A percentile compares a stretch with the other conserved stretches of the same genome.
These are phyloP conservation scores for Helicocarpus griseus DNA, from an alignment of 2,329 filamentous ascomycete genomes.

Conservation along the genomic window DNA sequence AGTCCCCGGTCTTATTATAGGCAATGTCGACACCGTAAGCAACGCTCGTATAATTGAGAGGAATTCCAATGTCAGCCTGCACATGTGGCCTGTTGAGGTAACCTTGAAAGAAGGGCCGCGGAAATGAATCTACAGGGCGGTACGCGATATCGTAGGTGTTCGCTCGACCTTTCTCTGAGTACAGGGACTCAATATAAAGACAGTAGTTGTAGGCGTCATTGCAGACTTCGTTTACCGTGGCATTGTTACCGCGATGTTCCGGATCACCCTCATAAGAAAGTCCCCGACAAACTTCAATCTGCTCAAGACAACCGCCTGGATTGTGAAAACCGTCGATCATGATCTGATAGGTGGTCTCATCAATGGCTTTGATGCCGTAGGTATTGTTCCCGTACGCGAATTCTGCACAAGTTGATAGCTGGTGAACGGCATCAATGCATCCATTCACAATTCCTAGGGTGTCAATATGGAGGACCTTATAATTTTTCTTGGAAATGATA, in stretches of 20 bases:
- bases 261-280: slow-evolving; percentile 41
- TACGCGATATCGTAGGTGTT: slow-evolving; percentile 51
- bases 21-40: slow-evolving; percentile 39
- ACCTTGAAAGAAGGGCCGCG: slow-evolving; percentile 41
- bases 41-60: slow-evolving; percentile 46
- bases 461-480: slow-evolving; percentile 24
- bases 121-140: slow-evolving; percentile 40
- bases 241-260: slow-evolving; percentile 35
- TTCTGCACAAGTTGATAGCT: slow-evolving; percentile 35
- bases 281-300: slow-evolving; percentile 42
- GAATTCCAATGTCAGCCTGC: slow-evolving; percentile 52
- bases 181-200: slow-evolving; percentile 33
- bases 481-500: slow-evolving; percentile 26
- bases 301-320: slow-evolving; percentile 44
- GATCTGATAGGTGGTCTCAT: slow-evolving; percentile 5
- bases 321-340: slow-evolving; percentile 27
- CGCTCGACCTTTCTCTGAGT: slow-evolving; percentile 30
- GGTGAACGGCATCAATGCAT: slow-evolving; percentile 55
- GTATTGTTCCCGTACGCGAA: slow-evolving; percentile 38
- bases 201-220: slow-evolving; percentile 37
- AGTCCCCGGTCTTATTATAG: slow-evolving; percentile 40
- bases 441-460: slow-evolving; percentile 49
- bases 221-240: slow-evolving; percentile 38
- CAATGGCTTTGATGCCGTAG: slow-evolving; percentile 52
- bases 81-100: slow-evolving; percentile 55